These are phyloP conservation scores for Rutstroemia sp. DNA, from an alignment of 2,329 filamentous ascomycete species.

Conservation along the genomic window DNA sequence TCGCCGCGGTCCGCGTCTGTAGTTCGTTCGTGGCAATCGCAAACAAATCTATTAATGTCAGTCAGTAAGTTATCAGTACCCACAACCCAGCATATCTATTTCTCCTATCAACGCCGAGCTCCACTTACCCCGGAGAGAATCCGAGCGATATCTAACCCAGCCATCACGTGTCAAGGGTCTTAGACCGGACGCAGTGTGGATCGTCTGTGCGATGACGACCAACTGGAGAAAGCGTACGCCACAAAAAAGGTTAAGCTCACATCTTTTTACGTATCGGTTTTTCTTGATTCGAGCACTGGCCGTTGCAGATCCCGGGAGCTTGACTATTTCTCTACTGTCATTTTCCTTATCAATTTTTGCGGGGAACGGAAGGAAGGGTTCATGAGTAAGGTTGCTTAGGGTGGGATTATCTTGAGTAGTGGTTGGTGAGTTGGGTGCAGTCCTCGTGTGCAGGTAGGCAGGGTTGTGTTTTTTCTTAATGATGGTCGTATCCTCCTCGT, in stretches of 20 bases:
- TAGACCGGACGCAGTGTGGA: not conserved
- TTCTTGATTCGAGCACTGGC: not conserved
- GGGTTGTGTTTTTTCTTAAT: not conserved
- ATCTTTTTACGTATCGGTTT: constrained; percentile 5
- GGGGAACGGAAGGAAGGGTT: not conserved
- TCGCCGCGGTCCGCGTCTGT: no score
- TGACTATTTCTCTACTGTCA: constrained; percentile 4
- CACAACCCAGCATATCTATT: no score
- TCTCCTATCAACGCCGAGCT: no score
- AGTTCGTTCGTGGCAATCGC: no score
- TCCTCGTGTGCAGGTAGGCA: not conserved
- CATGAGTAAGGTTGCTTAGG: no score
- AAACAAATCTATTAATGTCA: no score
- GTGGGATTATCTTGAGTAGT: no score
- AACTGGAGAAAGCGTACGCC: no score
- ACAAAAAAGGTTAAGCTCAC: not conserved
- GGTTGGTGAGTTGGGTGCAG: no score
- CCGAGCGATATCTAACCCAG: not conserved
- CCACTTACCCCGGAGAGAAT: no score
- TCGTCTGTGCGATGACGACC: no score
- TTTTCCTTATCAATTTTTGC: constrained; percentile 7
- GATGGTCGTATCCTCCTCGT: not conserved
- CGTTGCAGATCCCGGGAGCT: not conserved
- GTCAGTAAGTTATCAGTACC: no score
- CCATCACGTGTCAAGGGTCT: constrained; percentile 6